phyloP scores from a whole-genome alignment of 2,329 filamentous ascomycete species.

The Annulohypoxylon truncatum region DNA sequence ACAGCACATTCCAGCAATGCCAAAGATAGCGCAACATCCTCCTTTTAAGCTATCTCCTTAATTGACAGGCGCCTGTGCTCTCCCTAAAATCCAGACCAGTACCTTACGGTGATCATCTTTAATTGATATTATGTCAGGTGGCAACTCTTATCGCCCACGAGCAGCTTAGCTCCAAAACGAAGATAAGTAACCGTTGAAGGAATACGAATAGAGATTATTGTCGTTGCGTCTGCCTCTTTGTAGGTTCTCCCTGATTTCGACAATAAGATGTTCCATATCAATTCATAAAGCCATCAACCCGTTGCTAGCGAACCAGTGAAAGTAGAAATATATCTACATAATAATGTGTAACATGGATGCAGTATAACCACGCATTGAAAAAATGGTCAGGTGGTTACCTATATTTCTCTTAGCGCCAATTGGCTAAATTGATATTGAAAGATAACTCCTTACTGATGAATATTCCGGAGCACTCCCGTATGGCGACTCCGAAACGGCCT shows the following conservation, averaged over 20 bases:
- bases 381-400: too few relatives aligned
- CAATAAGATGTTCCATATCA: too few relatives aligned
- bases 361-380: too few relatives aligned
- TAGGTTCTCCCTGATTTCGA: too few relatives aligned
- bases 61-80: not conserved
- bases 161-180: too few relatives aligned
- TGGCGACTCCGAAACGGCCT: slow-evolving; percentile 31
- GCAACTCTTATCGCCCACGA: not conserved
- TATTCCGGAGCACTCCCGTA: slow-evolving; percentile 27
- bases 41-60: slow-evolving; percentile 32
- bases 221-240: too few relatives aligned
- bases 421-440: slow-evolving; percentile 3
- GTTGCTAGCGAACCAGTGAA: too few relatives aligned
- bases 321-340: too few relatives aligned
- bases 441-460: slow-evolving; percentile 36
- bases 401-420: not conserved
- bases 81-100: not conserved
- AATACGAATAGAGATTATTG: too few relatives aligned
- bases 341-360: too few relatives aligned
- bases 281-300: too few relatives aligned
- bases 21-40: slow-evolving; percentile 27
- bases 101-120: not conserved
- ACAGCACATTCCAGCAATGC: slow-evolving; percentile 41
- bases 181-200: too few relatives aligned
- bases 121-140: not conserved